Percentiles rank a stretch among this genome's conserved stretches.
These are phyloP conservation scores for Aegilops tauschii DNA, from an alignment of 176 grass and related monocot species.

Conservation along the genomic window DNA sequence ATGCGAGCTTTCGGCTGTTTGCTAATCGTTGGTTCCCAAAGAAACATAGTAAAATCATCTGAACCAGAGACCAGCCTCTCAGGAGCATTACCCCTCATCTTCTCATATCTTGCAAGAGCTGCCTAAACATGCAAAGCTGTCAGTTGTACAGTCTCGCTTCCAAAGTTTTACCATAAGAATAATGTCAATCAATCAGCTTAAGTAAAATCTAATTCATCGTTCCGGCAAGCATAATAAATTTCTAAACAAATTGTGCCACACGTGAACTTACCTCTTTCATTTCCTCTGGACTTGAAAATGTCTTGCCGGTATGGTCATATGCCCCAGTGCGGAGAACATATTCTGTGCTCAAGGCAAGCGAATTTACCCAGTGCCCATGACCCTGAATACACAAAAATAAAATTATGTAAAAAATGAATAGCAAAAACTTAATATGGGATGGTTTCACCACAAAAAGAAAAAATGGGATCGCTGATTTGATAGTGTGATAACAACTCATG, in stretches of 20 bases:
- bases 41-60: conserved; percentile 97
- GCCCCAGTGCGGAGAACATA: conserved; percentile 97
- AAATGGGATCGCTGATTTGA: not conserved
- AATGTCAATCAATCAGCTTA: not conserved
- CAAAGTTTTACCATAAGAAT: not conserved
- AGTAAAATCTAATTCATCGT: not conserved
- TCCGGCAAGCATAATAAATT: not conserved
- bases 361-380: conserved; percentile 99
- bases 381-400: conserved; percentile 46
- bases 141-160: not conserved
- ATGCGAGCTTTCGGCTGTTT: conserved; percentile 83
- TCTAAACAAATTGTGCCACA: not conserved
- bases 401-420: not conserved
- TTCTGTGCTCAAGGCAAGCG: conserved; percentile 91
- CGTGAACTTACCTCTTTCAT: conserved; percentile 72
- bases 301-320: conserved; percentile 87
- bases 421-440: not conserved
- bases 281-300: conserved; percentile 76
- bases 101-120: conserved; percentile 81
- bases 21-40: conserved; percentile 80
- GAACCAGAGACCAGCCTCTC: conserved; percentile 97
- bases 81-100: conserved; percentile 79
- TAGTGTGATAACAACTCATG: not conserved
- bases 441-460: not conserved
- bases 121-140: conserved; percentile 43